Evolutionary conservation across 768 basidiomycete genomes (phyloP), one percentile per base, ranked within the genome.

Genomic region (Mycena vitilis): DNA sequence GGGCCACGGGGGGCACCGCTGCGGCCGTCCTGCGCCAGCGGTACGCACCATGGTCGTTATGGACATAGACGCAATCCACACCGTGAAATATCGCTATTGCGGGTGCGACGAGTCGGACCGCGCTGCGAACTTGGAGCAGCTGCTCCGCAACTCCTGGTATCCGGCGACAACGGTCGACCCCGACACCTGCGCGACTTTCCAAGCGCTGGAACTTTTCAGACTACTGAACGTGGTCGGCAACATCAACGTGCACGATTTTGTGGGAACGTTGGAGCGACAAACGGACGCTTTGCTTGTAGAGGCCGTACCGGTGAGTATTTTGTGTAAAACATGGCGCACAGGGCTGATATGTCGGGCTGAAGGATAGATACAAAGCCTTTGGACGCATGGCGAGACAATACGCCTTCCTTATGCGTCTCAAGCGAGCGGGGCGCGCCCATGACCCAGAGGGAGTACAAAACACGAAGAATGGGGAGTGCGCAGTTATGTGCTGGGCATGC

Each of bases 401-500:
- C 25, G 37, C 25, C 0, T 71, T 65, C 30, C 48, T 73, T 3
- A 20, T 44, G 15, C 59, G 59, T 1, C 22, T 55, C 30, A 68
- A 61, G 40, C 71, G 66, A 5, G 61, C 73, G 3, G 71, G 71
- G 4, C 38, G 69, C 1, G 71, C 36, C 0, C 66, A 73, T 36
- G 62, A 62, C 12, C 1, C 11, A 0, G 23, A 16, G 1, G 54
- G 56, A 1, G 15, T 74, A 25, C 2, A 22, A 11, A 18, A 34
- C 2, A 72, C 71, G 9, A 15, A 11, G 8, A n/a, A 42, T 2
- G 73, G 73, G 4, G 69, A 37, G 11, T 45, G 48, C 2, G 69
- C 73, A 3, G 69, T 70, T 0, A 18, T 57, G 16, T 73, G 73
- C 45, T 72, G 71, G 71, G 64, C 73, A 4, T 74, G 73, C 36